phyloP scores from a whole-genome alignment of 768 basidiomycete genomes.

The Rhizopogon sp. region DNA sequence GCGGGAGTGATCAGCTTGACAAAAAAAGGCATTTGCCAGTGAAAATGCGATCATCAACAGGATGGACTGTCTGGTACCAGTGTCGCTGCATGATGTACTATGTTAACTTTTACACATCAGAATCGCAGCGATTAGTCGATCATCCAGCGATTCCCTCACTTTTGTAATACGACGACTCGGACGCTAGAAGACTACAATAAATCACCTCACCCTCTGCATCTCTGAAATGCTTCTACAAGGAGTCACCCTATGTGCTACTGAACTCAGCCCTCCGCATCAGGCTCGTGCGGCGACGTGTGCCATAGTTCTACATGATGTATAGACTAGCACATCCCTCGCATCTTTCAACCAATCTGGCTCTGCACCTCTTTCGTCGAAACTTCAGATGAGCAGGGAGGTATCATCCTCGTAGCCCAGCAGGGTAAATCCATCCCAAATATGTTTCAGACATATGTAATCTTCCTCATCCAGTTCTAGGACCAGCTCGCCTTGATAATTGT shows the following conservation, averaged over 20 bases:
- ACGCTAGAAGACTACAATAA: too few relatives aligned
- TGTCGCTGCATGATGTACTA: too few relatives aligned
- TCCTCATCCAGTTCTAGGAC: conserved; percentile 50
- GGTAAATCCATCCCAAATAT: conserved; percentile 88
- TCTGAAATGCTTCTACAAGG: conserved; percentile 61
- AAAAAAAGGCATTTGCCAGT: too few relatives aligned
- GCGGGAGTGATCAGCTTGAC: too few relatives aligned
- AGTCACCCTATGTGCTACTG: conserved; percentile 58
- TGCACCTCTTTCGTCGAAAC: conserved; percentile 57
- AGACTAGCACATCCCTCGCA: conserved; percentile 59
- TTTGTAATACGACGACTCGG: too few relatives aligned
- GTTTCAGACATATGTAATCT: background rate
- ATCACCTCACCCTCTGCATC: background rate
- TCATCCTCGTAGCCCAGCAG: conserved; percentile 79
- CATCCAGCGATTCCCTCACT: too few relatives aligned
- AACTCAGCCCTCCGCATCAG: conserved; percentile 33
- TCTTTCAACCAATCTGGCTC: conserved; percentile 87
- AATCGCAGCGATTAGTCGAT: too few relatives aligned
- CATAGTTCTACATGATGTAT: conserved; percentile 70
- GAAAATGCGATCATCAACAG: too few relatives aligned
- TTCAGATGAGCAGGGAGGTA: conserved; percentile 69
- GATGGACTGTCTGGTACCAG: too few relatives aligned
- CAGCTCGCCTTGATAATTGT: conserved; percentile 84
- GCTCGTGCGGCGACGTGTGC: conserved; percentile 54
- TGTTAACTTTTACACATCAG: too few relatives aligned